Evolutionary conservation across 805 yeast species (phyloP).

Genomic region (Saccharomycopsis olivae): DNA sequence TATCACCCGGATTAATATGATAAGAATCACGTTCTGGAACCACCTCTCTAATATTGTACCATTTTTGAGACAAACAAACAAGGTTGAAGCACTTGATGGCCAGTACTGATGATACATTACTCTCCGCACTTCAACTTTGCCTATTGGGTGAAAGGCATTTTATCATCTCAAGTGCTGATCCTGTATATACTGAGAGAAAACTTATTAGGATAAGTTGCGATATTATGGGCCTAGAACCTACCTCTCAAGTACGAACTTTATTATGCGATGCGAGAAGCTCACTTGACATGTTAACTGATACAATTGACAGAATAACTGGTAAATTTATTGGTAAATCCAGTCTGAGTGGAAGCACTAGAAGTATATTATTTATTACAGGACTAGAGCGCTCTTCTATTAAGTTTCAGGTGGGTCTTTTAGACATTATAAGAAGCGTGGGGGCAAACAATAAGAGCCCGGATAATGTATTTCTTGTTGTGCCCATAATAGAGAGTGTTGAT

Average conservation of each 20-base stretch:
- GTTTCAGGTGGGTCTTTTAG: conserved; percentile 17
- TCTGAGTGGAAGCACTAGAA: background rate
- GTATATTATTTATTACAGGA: conserved; percentile 12
- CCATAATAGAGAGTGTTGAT: conserved; percentile 20
- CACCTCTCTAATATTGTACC: too few relatives aligned
- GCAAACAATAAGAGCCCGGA: background rate
- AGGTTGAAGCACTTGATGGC: too few relatives aligned
- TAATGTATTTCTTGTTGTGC: conserved; percentile 19
- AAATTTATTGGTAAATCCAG: background rate
- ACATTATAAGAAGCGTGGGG: conserved; percentile 13
- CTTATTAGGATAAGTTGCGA: conserved; percentile 6
- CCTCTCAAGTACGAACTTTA: background rate
- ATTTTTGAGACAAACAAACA: too few relatives aligned
- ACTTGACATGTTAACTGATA: background rate
- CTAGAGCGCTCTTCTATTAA: conserved; percentile 8
- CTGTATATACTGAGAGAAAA: conserved; percentile 11
- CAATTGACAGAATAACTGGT: conserved; percentile 3
- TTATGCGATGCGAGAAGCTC: conserved; percentile 4
- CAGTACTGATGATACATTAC: background rate
- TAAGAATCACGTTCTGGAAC: too few relatives aligned
- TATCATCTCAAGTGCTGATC: conserved; percentile 14
- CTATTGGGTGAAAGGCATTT: conserved; percentile 13
- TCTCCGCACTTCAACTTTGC: conserved; percentile 2
- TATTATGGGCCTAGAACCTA: background rate
- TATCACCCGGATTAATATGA: too few relatives aligned